Percentiles rank a stretch among this genome's conserved stretches.
Conservation (phyloP, 78 protist genomes). For the Monocercomonoides exilis region DNA sequence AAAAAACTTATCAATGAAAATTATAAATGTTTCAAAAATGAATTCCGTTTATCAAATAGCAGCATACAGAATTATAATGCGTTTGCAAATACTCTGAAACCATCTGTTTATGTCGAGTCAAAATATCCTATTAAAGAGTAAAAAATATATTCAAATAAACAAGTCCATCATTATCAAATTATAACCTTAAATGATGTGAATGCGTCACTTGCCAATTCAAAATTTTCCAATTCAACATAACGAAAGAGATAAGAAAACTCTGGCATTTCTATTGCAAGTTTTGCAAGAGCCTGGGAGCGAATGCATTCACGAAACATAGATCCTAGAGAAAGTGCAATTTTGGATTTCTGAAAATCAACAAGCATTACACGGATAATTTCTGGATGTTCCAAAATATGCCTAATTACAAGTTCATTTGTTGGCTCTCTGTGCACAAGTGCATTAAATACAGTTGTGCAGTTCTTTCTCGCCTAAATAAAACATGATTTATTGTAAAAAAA, state of each 20-base stretch:
- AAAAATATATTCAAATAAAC: too few species aligned
- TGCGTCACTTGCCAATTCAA: constrained; percentile 87
- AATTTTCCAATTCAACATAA: constrained; percentile 58
- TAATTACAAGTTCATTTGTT: neutral
- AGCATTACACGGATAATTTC: neutral
- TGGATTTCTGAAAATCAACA: constrained; percentile 45
- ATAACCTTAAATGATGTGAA: constrained; percentile 66
- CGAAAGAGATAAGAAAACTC: constrained; percentile 54
- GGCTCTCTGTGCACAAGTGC: neutral
- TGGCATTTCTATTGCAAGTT: constrained; percentile 22
- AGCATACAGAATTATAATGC: constrained; percentile 51
- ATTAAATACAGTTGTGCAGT: neutral
- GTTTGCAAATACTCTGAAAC: constrained; percentile 51
- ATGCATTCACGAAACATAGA: constrained; percentile 74
- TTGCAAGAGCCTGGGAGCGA: constrained; percentile 55
- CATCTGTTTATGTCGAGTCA: constrained; percentile 67
- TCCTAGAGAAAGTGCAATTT: constrained; percentile 67
- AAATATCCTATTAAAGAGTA: constrained; percentile 40
- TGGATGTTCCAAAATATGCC: neutral
- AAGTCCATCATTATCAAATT: too few species aligned
- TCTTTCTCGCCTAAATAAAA: neutral
- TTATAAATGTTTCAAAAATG: too few species aligned
- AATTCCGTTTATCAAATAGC: neutral
- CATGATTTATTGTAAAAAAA: neutral
- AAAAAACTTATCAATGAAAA: constrained; percentile 38